Evolutionary conservation across 2,329 filamentous ascomycete species (phyloP), one percentile per base, ranked within the genome.

Genomic region (Dissoconium aciculare): DNA sequence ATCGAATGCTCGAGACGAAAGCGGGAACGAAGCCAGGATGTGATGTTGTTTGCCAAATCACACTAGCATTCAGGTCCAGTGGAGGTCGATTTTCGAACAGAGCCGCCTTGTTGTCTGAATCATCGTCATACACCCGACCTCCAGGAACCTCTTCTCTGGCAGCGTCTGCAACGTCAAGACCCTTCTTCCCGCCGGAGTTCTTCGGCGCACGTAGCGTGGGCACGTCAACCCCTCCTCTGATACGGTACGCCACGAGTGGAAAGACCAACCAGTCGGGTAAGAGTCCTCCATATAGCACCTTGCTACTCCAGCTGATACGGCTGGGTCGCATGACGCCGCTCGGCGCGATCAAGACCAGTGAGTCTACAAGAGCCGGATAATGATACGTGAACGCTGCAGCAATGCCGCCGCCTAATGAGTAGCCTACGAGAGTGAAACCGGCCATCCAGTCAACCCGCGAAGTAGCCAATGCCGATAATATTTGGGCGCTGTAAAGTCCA

Each of bases 351-450:
- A 93, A 67, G 8, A 89, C 63, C 13, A 94, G 62, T 6, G 67
- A 70, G 9, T 67, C 64, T 10, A 93, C 64, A 33, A 87, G 60
- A 28, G 69, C 55, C 0, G 78, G 71, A 46, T 82, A 80, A 47
- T 71, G 71, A 1, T 68, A 65, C 1, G 78, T 68, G 48, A 89
- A 87, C 12, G 72, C 64, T 6, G 71, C 73, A 1, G 69, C 66
- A 24, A 91, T 67, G 10, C 76, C 78, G 19, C 82, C 83, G 27
- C 83, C 82, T 0, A 92, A 63, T 0, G 78, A 84, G 53, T 89
- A 91, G 2, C 82, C 83, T 3, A 84, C 57, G 4, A 91, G 57
- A 37, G 73, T 70, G 52, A 89, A 87, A 31, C 62, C 64, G 10
- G 49, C 29, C 0, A 70, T 74, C 78, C 78, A 84, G 10, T 71